These are phyloP conservation scores for Heimioporus sp. DNA, from an alignment of 768 basidiomycete species.

Conservation along the genomic window DNA sequence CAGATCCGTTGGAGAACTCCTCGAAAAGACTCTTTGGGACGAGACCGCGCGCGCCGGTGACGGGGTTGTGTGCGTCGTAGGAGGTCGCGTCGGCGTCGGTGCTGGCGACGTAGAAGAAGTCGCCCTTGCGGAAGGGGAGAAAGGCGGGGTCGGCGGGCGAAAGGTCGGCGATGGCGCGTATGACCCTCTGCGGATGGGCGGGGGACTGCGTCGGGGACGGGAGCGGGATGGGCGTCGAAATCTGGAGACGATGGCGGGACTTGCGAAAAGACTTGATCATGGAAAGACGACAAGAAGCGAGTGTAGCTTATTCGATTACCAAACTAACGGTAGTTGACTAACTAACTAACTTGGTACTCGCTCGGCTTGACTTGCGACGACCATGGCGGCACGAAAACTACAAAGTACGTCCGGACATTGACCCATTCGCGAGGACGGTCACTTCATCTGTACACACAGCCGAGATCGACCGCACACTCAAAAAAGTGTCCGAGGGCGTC, in stretches of 20 bases:
- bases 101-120: conserved; percentile 96
- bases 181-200: conserved; percentile 91
- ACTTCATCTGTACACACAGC: conserved; percentile 46
- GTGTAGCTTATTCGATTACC: too few relatives aligned
- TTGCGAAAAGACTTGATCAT: conserved; percentile 83
- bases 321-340: too few relatives aligned
- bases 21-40: conserved; percentile 89
- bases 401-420: conserved; percentile 55
- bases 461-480: conserved; percentile 98
- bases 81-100: conserved; percentile 54
- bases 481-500: conserved; percentile 95
- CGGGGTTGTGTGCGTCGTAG: conserved; percentile 96
- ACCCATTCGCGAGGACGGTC: too few relatives aligned
- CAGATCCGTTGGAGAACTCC: conserved; percentile 74
- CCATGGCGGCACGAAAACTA: conserved; percentile 88
- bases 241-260: conserved; percentile 63
- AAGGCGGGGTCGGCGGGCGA: conserved; percentile 75
- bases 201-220: conserved; percentile 54
- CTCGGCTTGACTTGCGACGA: conserved; percentile 16
- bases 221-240: conserved; percentile 61
- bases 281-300: not conserved
- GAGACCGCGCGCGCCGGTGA: conserved; percentile 85
- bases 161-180: conserved; percentile 74
- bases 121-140: conserved; percentile 88
- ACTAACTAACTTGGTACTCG: too few relatives aligned